Conservation (phyloP, 2,329 filamentous ascomycete species). For the Trichophyton benhamiae region DNA sequence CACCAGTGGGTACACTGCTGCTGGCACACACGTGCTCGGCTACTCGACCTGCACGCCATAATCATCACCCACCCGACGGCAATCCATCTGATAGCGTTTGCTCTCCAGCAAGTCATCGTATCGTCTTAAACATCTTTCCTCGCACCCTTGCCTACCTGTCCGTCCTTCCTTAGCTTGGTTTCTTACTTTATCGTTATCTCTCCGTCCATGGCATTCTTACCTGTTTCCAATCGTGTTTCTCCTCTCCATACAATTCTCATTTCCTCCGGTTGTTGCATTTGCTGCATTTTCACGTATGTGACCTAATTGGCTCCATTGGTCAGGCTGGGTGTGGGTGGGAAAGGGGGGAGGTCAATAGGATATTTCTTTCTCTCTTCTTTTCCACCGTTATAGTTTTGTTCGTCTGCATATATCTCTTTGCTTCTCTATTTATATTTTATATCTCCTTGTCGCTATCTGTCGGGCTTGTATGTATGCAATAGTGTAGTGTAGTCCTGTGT, state of each 20-base stretch:
- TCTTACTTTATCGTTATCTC: not conserved
- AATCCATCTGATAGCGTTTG: slow-evolving; percentile 1
- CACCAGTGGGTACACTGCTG: too few species aligned
- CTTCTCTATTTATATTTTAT: too few species aligned
- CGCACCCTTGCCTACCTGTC: not conserved
- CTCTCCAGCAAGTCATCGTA: not conserved
- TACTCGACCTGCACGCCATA: too few species aligned
- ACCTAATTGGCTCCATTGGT: not conserved
- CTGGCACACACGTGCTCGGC: too few species aligned
- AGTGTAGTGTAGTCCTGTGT: too few species aligned
- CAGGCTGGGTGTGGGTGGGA: not conserved
- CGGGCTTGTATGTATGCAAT: too few species aligned
- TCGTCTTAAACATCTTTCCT: not conserved
- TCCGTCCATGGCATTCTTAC: not conserved
- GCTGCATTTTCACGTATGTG: slow-evolving; percentile 2
- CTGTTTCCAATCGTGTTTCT: not conserved
- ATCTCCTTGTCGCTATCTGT: too few species aligned
- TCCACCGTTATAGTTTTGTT: too few species aligned
- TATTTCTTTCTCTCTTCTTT: not conserved
- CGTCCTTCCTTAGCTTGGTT: not conserved
- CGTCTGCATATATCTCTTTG: too few species aligned
- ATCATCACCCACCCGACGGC: too few species aligned
- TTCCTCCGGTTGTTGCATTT: not conserved
- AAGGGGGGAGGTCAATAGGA: not conserved
- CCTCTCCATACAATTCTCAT: not conserved